Evolutionary conservation across 768 basidiomycete species (phyloP).

Genomic region (Tulasnella sp.): DNA sequence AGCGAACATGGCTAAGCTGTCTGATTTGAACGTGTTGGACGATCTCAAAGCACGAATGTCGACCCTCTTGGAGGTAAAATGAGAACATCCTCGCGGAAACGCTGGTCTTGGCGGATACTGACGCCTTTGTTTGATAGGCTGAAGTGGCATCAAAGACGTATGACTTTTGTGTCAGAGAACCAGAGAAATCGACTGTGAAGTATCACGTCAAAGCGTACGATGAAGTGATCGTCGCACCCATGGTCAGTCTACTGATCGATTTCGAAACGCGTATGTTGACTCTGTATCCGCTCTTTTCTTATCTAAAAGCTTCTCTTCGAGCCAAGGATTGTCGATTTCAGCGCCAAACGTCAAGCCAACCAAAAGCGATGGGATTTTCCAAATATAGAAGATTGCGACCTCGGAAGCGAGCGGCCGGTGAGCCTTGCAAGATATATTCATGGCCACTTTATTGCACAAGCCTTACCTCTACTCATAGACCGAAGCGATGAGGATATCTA

Average conservation of each 20-base stretch:
- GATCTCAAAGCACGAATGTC: slow-evolving; percentile 78
- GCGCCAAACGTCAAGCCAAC: slow-evolving; percentile 51
- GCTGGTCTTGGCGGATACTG: neutral
- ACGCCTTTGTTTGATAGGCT: slow-evolving; percentile 44
- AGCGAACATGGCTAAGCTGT: slow-evolving; percentile 58
- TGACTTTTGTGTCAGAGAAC: slow-evolving; percentile 77
- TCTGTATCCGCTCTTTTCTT: neutral
- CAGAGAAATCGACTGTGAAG: slow-evolving; percentile 68
- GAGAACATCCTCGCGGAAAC: neutral
- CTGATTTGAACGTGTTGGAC: slow-evolving; percentile 89
- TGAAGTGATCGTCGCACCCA: slow-evolving; percentile 88
- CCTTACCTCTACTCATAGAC: slow-evolving; percentile 42
- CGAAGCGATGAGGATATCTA: slow-evolving; percentile 83
- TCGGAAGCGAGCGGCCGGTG: slow-evolving; percentile 36
- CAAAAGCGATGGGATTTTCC: slow-evolving; percentile 42
- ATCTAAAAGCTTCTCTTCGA: slow-evolving; percentile 73
- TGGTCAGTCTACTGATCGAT: slow-evolving; percentile 45
- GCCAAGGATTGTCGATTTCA: slow-evolving; percentile 85
- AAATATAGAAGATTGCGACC: slow-evolving; percentile 61
- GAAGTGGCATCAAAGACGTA: slow-evolving; percentile 85
- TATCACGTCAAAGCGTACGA: slow-evolving; percentile 88
- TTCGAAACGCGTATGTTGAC: neutral
- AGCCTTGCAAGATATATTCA: slow-evolving; percentile 24
- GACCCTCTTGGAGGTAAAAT: slow-evolving; percentile 73
- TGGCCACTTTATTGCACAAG: neutral